A percentile compares a stretch with the other conserved stretches of the same genome.
Conservation (phyloP, 495 filamentous ascomycete species). For the Xylaria scruposa region DNA sequence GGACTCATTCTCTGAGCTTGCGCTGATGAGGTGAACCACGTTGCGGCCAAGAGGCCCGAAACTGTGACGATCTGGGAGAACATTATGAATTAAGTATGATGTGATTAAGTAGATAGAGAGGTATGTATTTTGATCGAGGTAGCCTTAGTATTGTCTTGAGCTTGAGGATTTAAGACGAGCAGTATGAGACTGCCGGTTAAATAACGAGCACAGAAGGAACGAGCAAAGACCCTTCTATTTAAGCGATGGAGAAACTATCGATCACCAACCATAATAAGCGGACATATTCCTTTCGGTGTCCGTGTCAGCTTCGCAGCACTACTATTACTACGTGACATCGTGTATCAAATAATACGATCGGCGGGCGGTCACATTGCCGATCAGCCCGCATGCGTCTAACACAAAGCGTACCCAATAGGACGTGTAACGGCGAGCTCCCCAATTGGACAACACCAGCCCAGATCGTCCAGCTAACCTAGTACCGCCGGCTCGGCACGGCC, state of each 20-base stretch:
- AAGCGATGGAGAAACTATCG: neutral
- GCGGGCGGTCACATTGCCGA: constrained; percentile 14
- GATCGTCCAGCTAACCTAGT: constrained; percentile 2
- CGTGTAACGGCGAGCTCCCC: constrained; percentile 2
- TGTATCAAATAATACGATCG: constrained; percentile 13
- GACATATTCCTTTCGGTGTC: constrained; percentile 10
- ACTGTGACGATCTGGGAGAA: neutral
- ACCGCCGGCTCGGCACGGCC: neutral
- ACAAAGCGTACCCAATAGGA: neutral
- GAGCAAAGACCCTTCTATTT: neutral
- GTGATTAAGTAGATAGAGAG: neutral
- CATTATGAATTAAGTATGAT: constrained; percentile 14
- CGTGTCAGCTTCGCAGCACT: constrained; percentile 8
- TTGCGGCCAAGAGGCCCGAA: neutral
- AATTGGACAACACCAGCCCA: constrained; percentile 4
- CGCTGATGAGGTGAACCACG: neutral
- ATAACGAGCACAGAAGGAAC: neutral
- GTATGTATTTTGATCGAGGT: neutral
- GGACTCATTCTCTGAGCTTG: constrained; percentile 1
- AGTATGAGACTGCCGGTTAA: neutral
- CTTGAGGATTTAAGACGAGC: too few relatives aligned
- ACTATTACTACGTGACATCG: constrained; percentile 18
- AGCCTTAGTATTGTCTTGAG: too few relatives aligned
- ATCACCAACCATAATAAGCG: neutral
- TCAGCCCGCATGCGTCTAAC: constrained; percentile 1